Percentiles rank a stretch among this genome's conserved stretches.
Evolutionary conservation across 2,329 filamentous ascomycete species (phyloP).

Genomic region (Hypoxylon rubiginosum): DNA sequence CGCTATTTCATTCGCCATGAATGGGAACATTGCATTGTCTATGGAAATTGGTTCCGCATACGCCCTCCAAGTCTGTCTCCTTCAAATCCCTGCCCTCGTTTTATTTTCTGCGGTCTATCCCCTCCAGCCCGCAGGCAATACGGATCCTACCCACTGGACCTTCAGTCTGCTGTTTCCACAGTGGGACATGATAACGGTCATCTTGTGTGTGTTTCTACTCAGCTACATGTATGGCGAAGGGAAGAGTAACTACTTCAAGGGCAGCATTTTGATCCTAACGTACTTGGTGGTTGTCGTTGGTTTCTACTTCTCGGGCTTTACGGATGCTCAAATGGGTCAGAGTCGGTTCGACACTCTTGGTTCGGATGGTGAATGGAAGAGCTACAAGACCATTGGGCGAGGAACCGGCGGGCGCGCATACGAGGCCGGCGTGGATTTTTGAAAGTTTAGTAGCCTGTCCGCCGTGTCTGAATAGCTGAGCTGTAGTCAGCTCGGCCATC

Average conservation of each 20-base stretch:
- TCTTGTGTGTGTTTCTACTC: constrained; percentile 93
- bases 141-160: constrained; percentile 69
- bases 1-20: constrained; percentile 99
- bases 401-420: constrained; percentile 57
- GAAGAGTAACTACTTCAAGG: constrained; percentile 99
- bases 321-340: constrained; percentile 55
- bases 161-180: constrained; percentile 96
- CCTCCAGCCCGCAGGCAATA: constrained; percentile 54
- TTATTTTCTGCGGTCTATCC: constrained; percentile 87
- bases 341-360: constrained; percentile 69
- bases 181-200: constrained; percentile 98
- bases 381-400: constrained; percentile 67
- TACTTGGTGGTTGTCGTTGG: constrained; percentile 93
- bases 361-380: constrained; percentile 63
- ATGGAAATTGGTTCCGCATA: constrained; percentile 99
- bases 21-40: constrained; percentile 96
- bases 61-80: constrained; percentile 92
- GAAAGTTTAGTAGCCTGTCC: background rate
- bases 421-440: constrained; percentile 45
- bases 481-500: background rate
- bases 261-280: constrained; percentile 90
- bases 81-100: constrained; percentile 94
- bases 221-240: constrained; percentile 99
- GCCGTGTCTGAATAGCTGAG: constrained; percentile 4
- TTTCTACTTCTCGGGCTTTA: constrained; percentile 84